Base-by-base conservation (phyloP, 2,329 filamentous ascomycete species). In the Ramularia endophylla region DNA sequence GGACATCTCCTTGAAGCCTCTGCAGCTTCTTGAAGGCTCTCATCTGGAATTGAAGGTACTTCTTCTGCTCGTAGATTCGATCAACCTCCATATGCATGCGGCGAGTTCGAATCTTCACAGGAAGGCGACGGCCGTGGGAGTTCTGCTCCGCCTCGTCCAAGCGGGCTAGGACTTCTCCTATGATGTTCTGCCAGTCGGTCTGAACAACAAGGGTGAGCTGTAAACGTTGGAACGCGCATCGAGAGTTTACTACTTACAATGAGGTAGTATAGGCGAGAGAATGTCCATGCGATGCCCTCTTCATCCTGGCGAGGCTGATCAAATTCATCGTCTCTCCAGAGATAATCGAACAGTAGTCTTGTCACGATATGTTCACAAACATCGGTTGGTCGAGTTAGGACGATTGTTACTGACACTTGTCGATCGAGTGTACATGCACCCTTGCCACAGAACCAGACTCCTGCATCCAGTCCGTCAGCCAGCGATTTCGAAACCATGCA, bases 181-280 rank as follows among this genome's bases (percentile, higher is more conserved):
- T 56, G 43, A 65, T 59, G 43, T 65, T 65, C 40, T 62, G 61
- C 62, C 62, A 65, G 32, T 65, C 60, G 4, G 56, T 62, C 22
- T 25, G 22, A 25, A 25, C 22, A 25, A 6, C 6, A 25, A 6
- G 22, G 6, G 22, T 25, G 6, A 25, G 22, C 11, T 6, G 6
- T 25, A 11, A 25, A 6, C 6, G 11, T 11, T 6, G 11, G 11
- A 6, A 25, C 11, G 22, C 22, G 6, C 22, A 6, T 25, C 22
- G 6, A n/a, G n/a, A n/a, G 22, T 11, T 11, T 25, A 11, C 6
- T 25, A 25, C 22, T 25, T 6, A 25, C 22, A 18, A 64, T 41
- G 6, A 64, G 58, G 38, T 52, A 56, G 37, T 61, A 61, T 4
- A 65, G 50, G 2, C 58, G 50, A 1, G 53, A 53, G 42, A 63